Evolutionary conservation across 1,284 basidiomycete species (phyloP), one percentile per base, ranked within the genome.

Genomic region (Flammula alnicola): DNA sequence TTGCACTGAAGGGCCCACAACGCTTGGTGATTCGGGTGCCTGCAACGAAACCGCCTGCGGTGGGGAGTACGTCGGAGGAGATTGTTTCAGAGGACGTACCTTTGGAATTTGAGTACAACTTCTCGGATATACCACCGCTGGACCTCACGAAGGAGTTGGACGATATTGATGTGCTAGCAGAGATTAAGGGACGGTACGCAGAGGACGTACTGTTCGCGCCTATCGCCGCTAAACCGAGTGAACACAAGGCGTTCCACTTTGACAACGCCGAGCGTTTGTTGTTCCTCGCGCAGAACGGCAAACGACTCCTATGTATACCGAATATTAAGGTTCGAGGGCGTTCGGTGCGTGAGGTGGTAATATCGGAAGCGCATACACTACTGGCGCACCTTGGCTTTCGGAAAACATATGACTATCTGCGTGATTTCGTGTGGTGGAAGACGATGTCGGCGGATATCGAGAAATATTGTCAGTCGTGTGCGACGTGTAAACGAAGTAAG

Each of bases 401-500:
- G 12, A 41, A 41, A 27, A 41, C 39, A 6, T 45, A 36, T n/a
- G 44, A 35, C 19, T 45, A 45, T 17, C 33, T 45, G 12, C 12
- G 44, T 17, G 33, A 35, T 8, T 37, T 27, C 19, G 44, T 45
- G 1, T 45, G 44, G 44, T 45, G 33, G 45, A 47, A 40, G 20
- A 43, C 41, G n/a, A 31, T 43, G 41, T 31, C 29, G 5, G 17
- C 12, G 2, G 41, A 43, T 26, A 31, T 43, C n/a, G 19, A 43
- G 29, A 31, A 30, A 14, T 43, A 43, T 10, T 43, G 41, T 2
- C 19, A 43, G 22, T 73, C n/a, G n/a, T n/a, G n/a, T n/a, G n/a
- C n/a, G n/a, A n/a, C n/a, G n/a, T n/a, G 70, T 41, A 44, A 54
- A 11, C 25, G 36, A 1, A 61, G 51, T 12, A 70, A 69, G 29